Evolutionary conservation across 2,329 filamentous ascomycete species (phyloP), one percentile per base, ranked within the genome.

Genomic region (Colletotrichum falcatum): DNA sequence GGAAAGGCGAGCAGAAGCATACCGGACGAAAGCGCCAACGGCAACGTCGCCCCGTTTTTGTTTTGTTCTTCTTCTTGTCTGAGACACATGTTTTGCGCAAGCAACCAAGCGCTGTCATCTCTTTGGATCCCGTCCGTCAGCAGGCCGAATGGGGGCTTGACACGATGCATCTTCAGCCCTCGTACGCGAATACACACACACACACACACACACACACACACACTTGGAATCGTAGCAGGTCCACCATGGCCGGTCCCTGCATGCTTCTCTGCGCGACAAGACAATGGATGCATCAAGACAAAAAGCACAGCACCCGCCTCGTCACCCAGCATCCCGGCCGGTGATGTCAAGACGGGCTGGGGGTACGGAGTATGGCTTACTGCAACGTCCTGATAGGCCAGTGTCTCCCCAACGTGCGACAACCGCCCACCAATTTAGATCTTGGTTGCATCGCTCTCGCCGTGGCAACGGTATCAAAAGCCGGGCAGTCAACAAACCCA

Each of bases 321-420:
- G 16, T 20, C 39, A 20, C 39, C 28, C 28, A 56, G 8, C 51
- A 71, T 58, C 69, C 69, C 49, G 60, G 69, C 53, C 69, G 56
- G 66, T 65, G 69, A 71, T 70, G 69, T 71, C 65, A 71, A 61
- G 48, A 7, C 54, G 55, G 33, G 37, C 60, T 48, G 14, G 60
- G 49, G 61, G n/a, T n/a, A n/a, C n/a, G 35, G 35, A 9, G 61
- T 60, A 28, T 28, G 66, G 54, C 54, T 49, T 54, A 49, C 53
- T 60, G 59, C 59, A 65, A 60, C 66, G 53, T 66, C 53, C 20
- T 71, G 66, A 71, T 71, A 71, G 69, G 69, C 55, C 61, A 48
- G 68, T 59, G 65, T 68, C 37, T 37, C 51, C 56, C 46, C 68
- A 63, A 71, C 44, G 46, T 67, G 68, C 68, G 64, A 71, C 68